Evolutionary conservation across 1,139 yeast species (phyloP), one percentile per base, ranked within the genome.

Genomic region (Lodderomyces theae): DNA sequence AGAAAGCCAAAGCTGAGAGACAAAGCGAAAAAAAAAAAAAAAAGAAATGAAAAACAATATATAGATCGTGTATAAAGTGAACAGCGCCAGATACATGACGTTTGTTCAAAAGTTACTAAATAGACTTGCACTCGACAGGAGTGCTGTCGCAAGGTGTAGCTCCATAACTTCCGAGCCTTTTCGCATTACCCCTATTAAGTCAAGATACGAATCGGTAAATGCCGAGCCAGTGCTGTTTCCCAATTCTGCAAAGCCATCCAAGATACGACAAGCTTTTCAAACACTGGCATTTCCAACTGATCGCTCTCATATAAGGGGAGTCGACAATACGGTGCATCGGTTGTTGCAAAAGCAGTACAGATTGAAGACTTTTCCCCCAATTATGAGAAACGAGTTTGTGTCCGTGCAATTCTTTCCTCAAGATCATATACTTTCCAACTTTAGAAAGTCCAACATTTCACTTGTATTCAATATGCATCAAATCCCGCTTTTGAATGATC

Each of bases 371-470:
- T 43, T 57, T 10, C 69, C 71, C 1, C 42, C 46, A 2, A 36
- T 69, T 9, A 21, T 48, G 10, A 40, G 42, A 2, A 60, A 53
- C 42, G 42, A 46, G 16, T 66, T 52, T 45, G 53, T 70, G 43
- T 43, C 45, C 11, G 42, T 68, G 13, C 56, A 52, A 35, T 69
- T 61, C 46, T 56, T 61, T 24, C 64, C 64, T 1, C 43, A 31
- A 54, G 60, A 31, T 42, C 74, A 69, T 46, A 50, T 51, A 24
- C 30, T 68, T 3, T 51, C 64, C 3, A 26, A 39, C 30, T 58
- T 55, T 31, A 53, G 76, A 32, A 71, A 70, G 45, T 68, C 76
- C 3, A 68, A 63, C 41, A 51, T 71, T 26, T 69, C 77, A 10
- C 62, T 65, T 40, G 61, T 63, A 5, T 63, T 64, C 47, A 53